Percentiles rank a stretch among this genome's conserved stretches.
Evolutionary conservation across 768 basidiomycete genomes (phyloP).

Genomic region (Leccinellum albellum): DNA sequence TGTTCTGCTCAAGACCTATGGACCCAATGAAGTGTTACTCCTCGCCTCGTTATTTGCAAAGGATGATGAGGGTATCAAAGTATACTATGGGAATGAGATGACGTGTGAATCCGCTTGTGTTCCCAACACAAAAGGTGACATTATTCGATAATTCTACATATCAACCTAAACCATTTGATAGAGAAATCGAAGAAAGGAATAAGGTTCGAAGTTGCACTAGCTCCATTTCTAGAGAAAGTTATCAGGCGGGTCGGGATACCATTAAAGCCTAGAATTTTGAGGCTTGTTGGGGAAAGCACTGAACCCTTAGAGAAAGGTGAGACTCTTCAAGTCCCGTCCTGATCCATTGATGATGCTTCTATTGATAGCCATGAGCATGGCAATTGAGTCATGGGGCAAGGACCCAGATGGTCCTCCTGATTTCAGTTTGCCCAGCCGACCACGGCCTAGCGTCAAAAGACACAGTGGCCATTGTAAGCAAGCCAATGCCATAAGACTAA

Average conservation of each 20-base stretch:
- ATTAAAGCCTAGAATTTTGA: not conserved
- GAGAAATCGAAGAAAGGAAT: not conserved
- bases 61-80: not conserved
- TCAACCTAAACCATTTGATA: not conserved
- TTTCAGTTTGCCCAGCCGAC: not conserved
- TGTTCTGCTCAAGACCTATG: conserved; percentile 9
- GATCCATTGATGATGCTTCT: not conserved
- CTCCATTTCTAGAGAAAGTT: not conserved
- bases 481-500: conserved; percentile 1
- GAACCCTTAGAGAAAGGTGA: conserved; percentile 2
- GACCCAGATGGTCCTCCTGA: not conserved
- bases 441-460: not conserved
- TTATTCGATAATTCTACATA: not conserved
- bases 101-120: not conserved
- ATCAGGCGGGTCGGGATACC: not conserved
- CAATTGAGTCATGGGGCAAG: not conserved
- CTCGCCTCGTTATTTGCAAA: conserved; percentile 7
- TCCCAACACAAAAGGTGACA: not conserved
- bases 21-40: conserved; percentile 11
- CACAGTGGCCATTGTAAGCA: conserved; percentile 4
- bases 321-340: not conserved
- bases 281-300: too few relatives aligned
- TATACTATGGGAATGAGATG: not conserved
- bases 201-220: not conserved
- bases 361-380: not conserved